phyloP scores from a whole-genome alignment of 345 rosid genomes.

The Isatis tinctoria region DNA sequence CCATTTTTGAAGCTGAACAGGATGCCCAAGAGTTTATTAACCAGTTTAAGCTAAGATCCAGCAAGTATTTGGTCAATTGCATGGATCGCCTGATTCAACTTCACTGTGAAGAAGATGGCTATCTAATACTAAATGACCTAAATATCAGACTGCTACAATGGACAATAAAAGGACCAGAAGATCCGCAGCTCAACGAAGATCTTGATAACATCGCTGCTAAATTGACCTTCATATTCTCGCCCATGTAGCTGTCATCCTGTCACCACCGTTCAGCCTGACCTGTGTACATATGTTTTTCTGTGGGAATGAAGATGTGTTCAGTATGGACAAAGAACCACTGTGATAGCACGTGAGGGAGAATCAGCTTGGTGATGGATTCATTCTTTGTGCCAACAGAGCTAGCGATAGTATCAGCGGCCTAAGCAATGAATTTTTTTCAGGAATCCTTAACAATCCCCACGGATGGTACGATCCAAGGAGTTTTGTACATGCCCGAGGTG shows the following conservation, averaged over 20 bases:
- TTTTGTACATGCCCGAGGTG: no score
- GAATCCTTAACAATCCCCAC: no score
- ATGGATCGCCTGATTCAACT: constrained; percentile 44
- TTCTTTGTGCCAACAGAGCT: neutral
- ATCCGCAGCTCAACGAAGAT: constrained; percentile 31
- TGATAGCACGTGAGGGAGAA: neutral
- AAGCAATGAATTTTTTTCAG: neutral
- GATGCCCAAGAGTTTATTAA: constrained; percentile 37
- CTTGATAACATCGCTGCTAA: constrained; percentile 38
- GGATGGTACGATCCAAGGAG: no score
- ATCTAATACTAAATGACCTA: constrained; percentile 45
- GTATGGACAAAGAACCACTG: neutral
- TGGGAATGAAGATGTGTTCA: neutral
- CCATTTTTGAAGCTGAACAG: constrained; percentile 49
- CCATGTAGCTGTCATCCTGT: neutral
- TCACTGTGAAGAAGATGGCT: constrained; percentile 33
- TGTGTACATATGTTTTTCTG: neutral
- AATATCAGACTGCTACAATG: constrained; percentile 47
- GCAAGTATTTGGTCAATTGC: constrained; percentile 58
- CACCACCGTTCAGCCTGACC: neutral
- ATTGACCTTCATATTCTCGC: constrained; percentile 33
- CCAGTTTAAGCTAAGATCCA: constrained; percentile 49
- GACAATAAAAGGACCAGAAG: constrained; percentile 50
- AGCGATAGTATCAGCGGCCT: neutral
- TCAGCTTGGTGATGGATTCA: neutral